Conservation (phyloP, 805 yeast species). For the Candida taoyuanica region DNA sequence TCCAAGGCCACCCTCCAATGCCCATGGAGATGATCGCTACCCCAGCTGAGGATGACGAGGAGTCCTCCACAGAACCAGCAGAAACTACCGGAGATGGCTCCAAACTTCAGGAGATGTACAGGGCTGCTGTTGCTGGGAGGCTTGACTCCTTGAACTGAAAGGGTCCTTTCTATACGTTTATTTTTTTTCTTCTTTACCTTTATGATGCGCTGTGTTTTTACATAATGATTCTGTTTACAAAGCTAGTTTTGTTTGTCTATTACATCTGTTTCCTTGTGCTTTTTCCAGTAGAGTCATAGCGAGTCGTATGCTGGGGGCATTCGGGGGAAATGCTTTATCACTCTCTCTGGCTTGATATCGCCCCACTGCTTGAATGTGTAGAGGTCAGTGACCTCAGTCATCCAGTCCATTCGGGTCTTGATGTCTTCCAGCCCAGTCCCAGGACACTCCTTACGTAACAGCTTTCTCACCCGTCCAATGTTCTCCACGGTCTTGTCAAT, state of each 20-base stretch:
- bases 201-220: neutral
- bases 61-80: neutral
- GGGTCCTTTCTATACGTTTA: neutral
- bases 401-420: conserved; percentile 67
- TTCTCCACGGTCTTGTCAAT: conserved; percentile 55
- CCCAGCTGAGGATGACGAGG: conserved; percentile 2
- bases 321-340: conserved; percentile 39
- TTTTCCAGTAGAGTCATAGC: neutral
- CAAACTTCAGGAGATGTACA: conserved; percentile 25
- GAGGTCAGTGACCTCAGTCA: conserved; percentile 57
- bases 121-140: conserved; percentile 26
- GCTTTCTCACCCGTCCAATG: conserved; percentile 50
- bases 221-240: neutral
- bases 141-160: conserved; percentile 20
- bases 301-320: conserved; percentile 37
- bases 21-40: too few relatives aligned
- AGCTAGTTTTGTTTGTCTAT: neutral
- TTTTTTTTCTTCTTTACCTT: neutral
- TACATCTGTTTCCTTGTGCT: too few relatives aligned
- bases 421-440: conserved; percentile 46
- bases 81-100: conserved; percentile 5
- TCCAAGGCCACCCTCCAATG: neutral
- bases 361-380: conserved; percentile 60
- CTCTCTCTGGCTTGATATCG: conserved; percentile 28
- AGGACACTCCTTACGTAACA: conserved; percentile 40